Conservation (phyloP, 2,329 filamentous ascomycete genomes). For the Diaporthe humulicola region DNA sequence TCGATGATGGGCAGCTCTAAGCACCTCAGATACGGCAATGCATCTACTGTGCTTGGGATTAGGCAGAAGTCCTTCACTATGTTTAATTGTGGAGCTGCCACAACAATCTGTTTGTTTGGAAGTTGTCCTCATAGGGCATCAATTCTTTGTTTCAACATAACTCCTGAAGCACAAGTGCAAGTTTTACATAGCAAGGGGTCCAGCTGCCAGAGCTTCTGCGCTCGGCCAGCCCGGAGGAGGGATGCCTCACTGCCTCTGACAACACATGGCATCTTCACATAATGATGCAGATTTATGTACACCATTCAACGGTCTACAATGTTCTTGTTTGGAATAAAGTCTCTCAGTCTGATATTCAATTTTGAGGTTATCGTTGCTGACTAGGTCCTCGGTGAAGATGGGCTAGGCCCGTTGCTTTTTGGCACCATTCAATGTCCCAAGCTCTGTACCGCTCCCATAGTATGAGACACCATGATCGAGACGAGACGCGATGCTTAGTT, state of each 20-base stretch:
- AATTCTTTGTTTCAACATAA: background rate
- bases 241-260: background rate
- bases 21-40: background rate
- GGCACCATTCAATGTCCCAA: background rate
- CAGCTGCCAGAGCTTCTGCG: background rate
- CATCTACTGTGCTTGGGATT: background rate
- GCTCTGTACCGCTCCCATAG: background rate
- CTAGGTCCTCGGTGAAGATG: background rate
- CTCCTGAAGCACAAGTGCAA: background rate
- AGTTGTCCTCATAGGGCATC: background rate
- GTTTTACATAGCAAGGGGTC: background rate
- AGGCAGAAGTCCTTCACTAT: background rate
- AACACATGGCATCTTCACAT: background rate
- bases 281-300: background rate
- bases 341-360: background rate
- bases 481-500: constrained; percentile 60
- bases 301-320: too few relatives aligned
- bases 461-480: background rate
- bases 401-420: background rate
- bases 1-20: background rate
- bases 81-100: too few relatives aligned
- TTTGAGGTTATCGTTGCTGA: background rate
- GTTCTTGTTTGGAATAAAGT: background rate
- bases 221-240: background rate
- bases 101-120: background rate